A percentile compares a stretch with the other conserved stretches of the same genome.
These are phyloP conservation scores for Penicillium cinerascens DNA, from an alignment of 495 filamentous ascomycete genomes.

Conservation along the genomic window DNA sequence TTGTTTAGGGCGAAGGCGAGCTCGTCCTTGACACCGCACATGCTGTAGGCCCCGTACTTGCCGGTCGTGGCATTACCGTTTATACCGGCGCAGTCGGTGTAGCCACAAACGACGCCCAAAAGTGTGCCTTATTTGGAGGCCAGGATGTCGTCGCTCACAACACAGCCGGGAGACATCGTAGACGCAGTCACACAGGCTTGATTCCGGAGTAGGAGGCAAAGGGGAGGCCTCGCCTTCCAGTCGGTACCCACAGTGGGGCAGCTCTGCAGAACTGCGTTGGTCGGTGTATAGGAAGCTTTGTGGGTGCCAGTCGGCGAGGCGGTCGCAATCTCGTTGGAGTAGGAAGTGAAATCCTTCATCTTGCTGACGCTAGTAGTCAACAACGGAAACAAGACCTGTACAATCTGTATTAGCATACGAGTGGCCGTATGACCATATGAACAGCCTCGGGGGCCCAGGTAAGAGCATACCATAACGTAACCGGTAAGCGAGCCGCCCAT, in stretches of 20 bases:
- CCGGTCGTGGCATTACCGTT: constrained; percentile 65
- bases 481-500: no score
- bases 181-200: constrained; percentile 79
- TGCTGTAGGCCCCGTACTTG: constrained; percentile 82
- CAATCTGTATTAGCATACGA: not conserved
- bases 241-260: constrained; percentile 63
- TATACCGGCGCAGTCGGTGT: constrained; percentile 67
- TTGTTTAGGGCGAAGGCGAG: constrained; percentile 76
- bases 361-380: constrained; percentile 58
- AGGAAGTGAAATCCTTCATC: constrained; percentile 69
- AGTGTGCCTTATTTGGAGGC: constrained; percentile 56
- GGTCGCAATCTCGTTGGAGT: constrained; percentile 65
- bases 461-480: constrained; percentile 61
- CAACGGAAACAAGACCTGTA: constrained; percentile 63
- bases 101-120: constrained; percentile 72
- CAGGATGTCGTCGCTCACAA: constrained; percentile 47
- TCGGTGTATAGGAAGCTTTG: constrained; percentile 67
- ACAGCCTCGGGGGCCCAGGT: not conserved
- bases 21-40: constrained; percentile 77
- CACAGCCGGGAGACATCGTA: constrained; percentile 63
- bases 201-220: constrained; percentile 79
- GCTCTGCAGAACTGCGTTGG: constrained; percentile 64
- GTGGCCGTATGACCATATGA: not conserved
- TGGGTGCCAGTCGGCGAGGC: constrained; percentile 63
- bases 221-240: constrained; percentile 65